A percentile compares a stretch with the other conserved stretches of the same genome.
These are phyloP conservation scores for Termitomyces sp. DNA, from an alignment of 768 basidiomycete species.

Conservation along the genomic window DNA sequence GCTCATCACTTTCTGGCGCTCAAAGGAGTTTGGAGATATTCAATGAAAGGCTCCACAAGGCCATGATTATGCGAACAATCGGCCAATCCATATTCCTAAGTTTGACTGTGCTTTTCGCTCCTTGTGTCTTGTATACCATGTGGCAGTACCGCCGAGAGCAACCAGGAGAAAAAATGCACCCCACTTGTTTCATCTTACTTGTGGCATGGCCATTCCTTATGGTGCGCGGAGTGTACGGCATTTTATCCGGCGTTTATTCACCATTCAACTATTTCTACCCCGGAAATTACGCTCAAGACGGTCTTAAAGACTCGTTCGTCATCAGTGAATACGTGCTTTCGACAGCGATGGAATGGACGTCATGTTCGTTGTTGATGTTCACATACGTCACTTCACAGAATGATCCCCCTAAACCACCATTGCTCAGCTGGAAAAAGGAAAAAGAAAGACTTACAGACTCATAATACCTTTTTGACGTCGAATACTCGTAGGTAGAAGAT, in stretches of 20 bases:
- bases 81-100: constrained; percentile 28
- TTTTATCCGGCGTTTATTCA: constrained; percentile 18
- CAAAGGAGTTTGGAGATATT: constrained; percentile 7
- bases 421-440: background rate
- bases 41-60: constrained; percentile 11
- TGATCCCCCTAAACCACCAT: constrained; percentile 12
- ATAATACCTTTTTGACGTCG: background rate
- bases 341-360: constrained; percentile 22
- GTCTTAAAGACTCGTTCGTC: constrained; percentile 17
- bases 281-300: constrained; percentile 16
- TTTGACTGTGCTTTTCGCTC: constrained; percentile 19
- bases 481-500: background rate
- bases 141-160: constrained; percentile 14
- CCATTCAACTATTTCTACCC: constrained; percentile 21
- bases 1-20: constrained; percentile 23
- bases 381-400: constrained; percentile 16
- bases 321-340: constrained; percentile 22
- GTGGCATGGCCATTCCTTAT: constrained; percentile 27
- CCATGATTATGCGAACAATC: constrained; percentile 23
- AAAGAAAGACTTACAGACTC: background rate
- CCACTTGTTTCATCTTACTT: constrained; percentile 22
- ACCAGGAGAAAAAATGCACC: constrained; percentile 15
- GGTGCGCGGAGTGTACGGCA: constrained; percentile 26
- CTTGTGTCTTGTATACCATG: constrained; percentile 22
- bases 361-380: constrained; percentile 17